phyloP scores from a whole-genome alignment of 1,139 yeast genomes.

The Pichia sp. region DNA sequence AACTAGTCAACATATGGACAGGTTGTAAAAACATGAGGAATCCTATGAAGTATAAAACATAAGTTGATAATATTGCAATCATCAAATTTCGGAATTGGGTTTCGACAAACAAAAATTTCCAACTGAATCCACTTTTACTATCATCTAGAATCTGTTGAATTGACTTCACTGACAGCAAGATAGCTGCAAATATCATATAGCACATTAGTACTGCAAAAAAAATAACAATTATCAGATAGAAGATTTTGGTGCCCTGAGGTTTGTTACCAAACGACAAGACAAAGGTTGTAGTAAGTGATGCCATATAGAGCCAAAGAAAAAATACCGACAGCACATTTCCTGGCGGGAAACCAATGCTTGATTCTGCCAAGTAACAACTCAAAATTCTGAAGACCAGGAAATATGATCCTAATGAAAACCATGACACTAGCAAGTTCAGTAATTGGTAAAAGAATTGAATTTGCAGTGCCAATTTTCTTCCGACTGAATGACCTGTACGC shows the following conservation, averaged over 20 bases:
- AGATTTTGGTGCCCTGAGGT: conserved; percentile 84
- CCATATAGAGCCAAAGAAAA: conserved; percentile 83
- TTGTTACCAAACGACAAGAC: conserved; percentile 90
- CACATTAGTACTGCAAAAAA: conserved; percentile 92
- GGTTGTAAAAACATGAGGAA: conserved; percentile 75
- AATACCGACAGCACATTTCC: conserved; percentile 73
- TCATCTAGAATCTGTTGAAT: conserved; percentile 37
- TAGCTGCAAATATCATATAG: conserved; percentile 86
- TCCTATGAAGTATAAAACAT: conserved; percentile 71
- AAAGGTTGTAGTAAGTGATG: conserved; percentile 86
- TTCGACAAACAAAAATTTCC: conserved; percentile 52
- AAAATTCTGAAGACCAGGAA: conserved; percentile 67
- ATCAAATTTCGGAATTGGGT: conserved; percentile 76
- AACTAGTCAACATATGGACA: conserved; percentile 72
- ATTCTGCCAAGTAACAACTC: conserved; percentile 51
- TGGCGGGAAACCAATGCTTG: conserved; percentile 48
- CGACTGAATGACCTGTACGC: conserved; percentile 60
- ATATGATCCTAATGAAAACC: conserved; percentile 77
- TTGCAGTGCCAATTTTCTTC: conserved; percentile 59
- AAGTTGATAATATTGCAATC: conserved; percentile 82
- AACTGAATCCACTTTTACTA: conserved; percentile 42
- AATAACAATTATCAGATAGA: conserved; percentile 75
- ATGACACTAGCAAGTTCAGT: conserved; percentile 61
- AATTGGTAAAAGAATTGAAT: conserved; percentile 69
- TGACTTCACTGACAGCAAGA: conserved; percentile 76